These are phyloP conservation scores for Neurospora sp. DNA, from an alignment of 495 filamentous ascomycete genomes.

Conservation along the genomic window DNA sequence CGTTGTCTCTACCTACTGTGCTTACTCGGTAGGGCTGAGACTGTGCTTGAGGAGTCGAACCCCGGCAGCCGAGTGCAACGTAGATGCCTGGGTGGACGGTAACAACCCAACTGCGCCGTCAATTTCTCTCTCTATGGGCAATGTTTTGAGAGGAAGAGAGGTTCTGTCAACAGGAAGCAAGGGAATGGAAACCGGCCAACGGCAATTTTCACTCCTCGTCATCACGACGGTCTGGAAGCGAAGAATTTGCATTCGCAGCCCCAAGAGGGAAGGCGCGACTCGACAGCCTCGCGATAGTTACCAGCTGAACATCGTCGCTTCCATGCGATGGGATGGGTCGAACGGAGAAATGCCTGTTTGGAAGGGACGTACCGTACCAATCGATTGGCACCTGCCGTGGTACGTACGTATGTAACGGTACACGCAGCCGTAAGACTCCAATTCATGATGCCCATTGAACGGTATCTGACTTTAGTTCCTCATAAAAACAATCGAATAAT, in stretches of 20 bases:
- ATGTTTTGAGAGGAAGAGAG: background rate
- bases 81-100: background rate
- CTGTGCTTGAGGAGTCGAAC: background rate
- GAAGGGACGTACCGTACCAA: background rate
- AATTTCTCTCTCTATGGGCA: background rate
- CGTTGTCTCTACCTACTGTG: background rate
- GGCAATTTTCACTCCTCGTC: background rate
- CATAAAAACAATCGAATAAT: background rate
- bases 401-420: background rate
- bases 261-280: background rate
- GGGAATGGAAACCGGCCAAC: background rate
- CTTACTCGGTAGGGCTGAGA: background rate
- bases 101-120: background rate
- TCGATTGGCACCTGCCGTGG: background rate
- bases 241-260: background rate
- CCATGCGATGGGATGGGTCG: background rate
- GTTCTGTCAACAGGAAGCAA: background rate
- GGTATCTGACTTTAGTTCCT: background rate
- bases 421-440: background rate
- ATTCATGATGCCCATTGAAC: background rate
- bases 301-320: background rate
- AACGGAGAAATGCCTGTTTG: background rate
- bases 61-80: background rate
- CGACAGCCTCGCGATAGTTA: background rate
- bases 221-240: background rate